These are phyloP conservation scores for Ensete ventricosum DNA, from an alignment of 176 grass and related monocot genomes.

Conservation along the genomic window DNA sequence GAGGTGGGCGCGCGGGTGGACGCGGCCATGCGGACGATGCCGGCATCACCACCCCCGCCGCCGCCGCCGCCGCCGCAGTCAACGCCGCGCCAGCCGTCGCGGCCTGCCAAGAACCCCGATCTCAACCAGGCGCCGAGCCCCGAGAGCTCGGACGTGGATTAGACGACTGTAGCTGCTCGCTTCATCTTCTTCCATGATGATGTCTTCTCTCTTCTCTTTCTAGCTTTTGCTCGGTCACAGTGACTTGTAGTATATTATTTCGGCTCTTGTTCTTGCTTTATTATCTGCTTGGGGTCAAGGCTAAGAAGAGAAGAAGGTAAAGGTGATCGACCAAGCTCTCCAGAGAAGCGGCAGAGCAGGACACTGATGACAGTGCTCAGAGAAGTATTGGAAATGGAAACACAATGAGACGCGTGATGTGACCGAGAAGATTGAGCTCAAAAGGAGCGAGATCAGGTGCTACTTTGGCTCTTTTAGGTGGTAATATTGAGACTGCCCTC, in stretches of 20 bases:
- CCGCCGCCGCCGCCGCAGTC: conserved; percentile 17
- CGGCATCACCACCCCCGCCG: no score
- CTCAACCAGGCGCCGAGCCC: conserved; percentile 74
- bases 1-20: conserved; percentile 81
- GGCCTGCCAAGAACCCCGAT: conserved; percentile 54
- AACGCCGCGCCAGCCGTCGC: background rate
- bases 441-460: no score
- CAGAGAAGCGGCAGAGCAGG: background rate
- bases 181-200: background rate
- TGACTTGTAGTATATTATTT: background rate
- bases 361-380: background rate
- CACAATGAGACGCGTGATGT: no score
- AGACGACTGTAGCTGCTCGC: background rate
- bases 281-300: background rate
- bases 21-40: conserved; percentile 54
- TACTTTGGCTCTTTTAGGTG: no score
- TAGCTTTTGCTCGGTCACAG: background rate
- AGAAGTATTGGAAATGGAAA: no score
- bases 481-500: no score
- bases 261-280: background rate
- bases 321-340: background rate
- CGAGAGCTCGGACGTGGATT: conserved; percentile 69
- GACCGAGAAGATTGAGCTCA: no score
- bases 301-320: background rate
- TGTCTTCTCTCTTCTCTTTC: background rate